These are phyloP conservation scores for Talaromyces adpressus DNA, from an alignment of 495 filamentous ascomycete genomes.

Conservation along the genomic window DNA sequence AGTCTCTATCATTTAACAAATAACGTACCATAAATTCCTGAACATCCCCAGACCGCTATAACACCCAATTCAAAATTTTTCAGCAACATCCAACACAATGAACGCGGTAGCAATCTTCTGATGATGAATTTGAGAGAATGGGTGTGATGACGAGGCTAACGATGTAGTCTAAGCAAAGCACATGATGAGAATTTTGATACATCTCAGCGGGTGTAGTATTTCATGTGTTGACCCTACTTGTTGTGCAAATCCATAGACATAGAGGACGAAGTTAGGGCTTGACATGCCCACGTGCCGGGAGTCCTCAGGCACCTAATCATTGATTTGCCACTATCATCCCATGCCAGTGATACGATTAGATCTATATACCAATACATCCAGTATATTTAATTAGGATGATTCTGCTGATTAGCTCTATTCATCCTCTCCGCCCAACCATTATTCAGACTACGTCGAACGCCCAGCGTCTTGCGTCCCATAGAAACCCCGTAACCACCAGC, in stretches of 20 bases:
- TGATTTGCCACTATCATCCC: not conserved
- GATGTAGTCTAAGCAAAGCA: not conserved
- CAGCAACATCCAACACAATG: not conserved
- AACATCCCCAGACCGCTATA: not conserved
- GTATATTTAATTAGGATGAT: not conserved
- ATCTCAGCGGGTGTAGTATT: not conserved
- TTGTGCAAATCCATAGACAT: not conserved
- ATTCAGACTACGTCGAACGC: conserved; percentile 47
- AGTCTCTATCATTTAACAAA: not conserved
- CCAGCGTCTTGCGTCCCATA: conserved; percentile 43
- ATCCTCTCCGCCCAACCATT: conserved; percentile 48
- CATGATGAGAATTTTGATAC: not conserved
- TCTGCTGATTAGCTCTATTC: conserved; percentile 24
- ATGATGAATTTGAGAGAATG: not conserved
- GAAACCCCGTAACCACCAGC: conserved; percentile 9
- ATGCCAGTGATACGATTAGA: not conserved
- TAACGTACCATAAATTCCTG: too few relatives aligned
- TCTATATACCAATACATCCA: not conserved
- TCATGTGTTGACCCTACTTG: not conserved
- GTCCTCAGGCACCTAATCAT: not conserved
- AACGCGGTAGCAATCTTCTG: not conserved
- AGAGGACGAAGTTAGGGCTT: not conserved
- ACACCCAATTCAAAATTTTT: too few relatives aligned
- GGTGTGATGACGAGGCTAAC: not conserved
- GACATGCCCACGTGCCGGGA: not conserved